Evolutionary conservation across 2,329 filamentous ascomycete species (phyloP), one percentile per base, ranked within the genome.

Genomic region (Exophiala xenobiotica): DNA sequence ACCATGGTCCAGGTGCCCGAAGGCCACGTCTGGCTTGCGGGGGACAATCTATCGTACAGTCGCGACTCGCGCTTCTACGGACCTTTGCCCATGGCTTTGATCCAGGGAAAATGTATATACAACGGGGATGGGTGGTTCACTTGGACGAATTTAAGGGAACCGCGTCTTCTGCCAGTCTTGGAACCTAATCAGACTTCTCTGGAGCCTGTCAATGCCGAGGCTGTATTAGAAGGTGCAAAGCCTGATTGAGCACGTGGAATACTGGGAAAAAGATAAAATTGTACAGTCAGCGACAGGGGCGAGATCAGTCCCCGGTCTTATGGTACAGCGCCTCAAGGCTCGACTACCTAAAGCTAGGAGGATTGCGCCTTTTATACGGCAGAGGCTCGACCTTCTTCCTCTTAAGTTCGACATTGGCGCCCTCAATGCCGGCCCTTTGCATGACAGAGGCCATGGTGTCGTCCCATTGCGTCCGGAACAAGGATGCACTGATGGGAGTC

Each of bases 391-490:
- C 79, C 65, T 83, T 88, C 74, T 86, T 86, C 66, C 83, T 82
- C 75, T 88, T 88, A 70, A 95, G 88, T 74, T 96, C 89, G 58
- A 96, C 68, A 64, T 95, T 86, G 52, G 84, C 83, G 41, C 90
- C 90, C 22, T 82, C 79, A 56, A 95, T 77, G 54, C 81, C 83
- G 61, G 87, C 81, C 63, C 88, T 81, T 66, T 83, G 77, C 92
- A 99, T 96, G 57, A 99, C 89, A 44, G 76, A 83, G n/a, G 82
- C 83, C 46, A 88, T 99, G 63, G 81, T 82, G 53, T 93, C 88
- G 69, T 99, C 93, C 89, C 91, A 97, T 59, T 87, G 75, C 54
- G 83, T 86, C 60, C 93, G 84, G 83, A 97, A 99, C 63, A 99
- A 74, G 67, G 84, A 88, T 63, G 90, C 87, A 37, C 91, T 91